Percentiles rank a stretch among this genome's conserved stretches.
phyloP scores from a whole-genome alignment of 352 stramenopile genomes.

The Globisporangium iwayamae region DNA sequence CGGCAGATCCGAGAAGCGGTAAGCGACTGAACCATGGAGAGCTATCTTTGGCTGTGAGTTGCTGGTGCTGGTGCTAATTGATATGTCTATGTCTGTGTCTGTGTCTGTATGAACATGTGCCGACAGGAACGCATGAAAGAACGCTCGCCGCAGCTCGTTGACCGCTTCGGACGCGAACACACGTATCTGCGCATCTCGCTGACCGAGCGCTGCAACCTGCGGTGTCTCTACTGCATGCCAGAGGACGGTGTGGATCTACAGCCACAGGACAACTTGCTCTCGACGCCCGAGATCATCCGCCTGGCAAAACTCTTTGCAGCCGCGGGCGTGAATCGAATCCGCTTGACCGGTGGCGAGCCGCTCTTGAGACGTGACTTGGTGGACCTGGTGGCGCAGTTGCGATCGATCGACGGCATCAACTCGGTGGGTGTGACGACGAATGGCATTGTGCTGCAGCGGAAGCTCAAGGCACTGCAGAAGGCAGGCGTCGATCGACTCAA shows the following conservation, averaged over 20 bases:
- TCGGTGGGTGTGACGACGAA: slow-evolving; percentile 96
- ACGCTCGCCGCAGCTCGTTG: slow-evolving; percentile 37
- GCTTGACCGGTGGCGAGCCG: slow-evolving; percentile 95
- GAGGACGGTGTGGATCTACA: slow-evolving; percentile 90
- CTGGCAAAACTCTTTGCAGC: slow-evolving; percentile 88
- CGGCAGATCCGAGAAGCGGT: slow-evolving; percentile 19
- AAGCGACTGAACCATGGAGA: background rate
- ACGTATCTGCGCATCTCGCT: slow-evolving; percentile 96
- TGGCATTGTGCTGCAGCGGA: slow-evolving; percentile 87
- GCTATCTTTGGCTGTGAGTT: background rate
- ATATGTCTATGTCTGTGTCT: no score
- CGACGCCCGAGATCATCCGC: slow-evolving; percentile 89
- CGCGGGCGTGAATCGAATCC: slow-evolving; percentile 90
- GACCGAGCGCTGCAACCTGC: slow-evolving; percentile 95
- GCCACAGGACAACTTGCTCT: slow-evolving; percentile 74
- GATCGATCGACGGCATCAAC: slow-evolving; percentile 62
- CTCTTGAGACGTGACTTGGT: slow-evolving; percentile 58
- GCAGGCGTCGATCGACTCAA: slow-evolving; percentile 91
- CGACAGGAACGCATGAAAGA: slow-evolving; percentile 9
- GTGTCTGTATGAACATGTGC: background rate
- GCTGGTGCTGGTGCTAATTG: background rate
- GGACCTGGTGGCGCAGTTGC: slow-evolving; percentile 44
- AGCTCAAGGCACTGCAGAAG: slow-evolving; percentile 75
- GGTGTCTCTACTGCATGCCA: slow-evolving; percentile 97
- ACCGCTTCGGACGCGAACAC: slow-evolving; percentile 90